These are phyloP conservation scores for Hericium rajendrae DNA, from an alignment of 768 basidiomycete species.

Conservation along the genomic window DNA sequence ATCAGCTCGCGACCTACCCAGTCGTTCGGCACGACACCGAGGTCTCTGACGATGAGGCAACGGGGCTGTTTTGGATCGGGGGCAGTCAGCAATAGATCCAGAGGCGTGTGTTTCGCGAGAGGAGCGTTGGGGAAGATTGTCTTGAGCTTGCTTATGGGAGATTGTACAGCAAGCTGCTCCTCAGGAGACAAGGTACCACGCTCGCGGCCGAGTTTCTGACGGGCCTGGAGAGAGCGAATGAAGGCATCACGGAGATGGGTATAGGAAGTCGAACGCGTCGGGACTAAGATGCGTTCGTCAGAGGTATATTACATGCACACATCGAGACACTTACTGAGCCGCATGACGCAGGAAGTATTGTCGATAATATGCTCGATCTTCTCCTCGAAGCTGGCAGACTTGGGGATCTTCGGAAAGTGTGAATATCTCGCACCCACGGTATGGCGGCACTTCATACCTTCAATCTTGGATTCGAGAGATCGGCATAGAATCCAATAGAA, in stretches of 20 bases:
- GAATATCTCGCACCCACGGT: neutral
- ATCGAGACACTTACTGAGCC: conserved; percentile 45
- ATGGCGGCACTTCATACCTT: conserved; percentile 30
- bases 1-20: conserved; percentile 72
- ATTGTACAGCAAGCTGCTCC: conserved; percentile 44
- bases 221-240: conserved; percentile 58
- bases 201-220: conserved; percentile 44
- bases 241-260: conserved; percentile 80
- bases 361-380: conserved; percentile 60
- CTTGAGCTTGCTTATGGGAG: conserved; percentile 63
- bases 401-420: conserved; percentile 35
- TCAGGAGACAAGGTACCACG: conserved; percentile 47
- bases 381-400: conserved; percentile 49
- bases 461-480: conserved; percentile 56
- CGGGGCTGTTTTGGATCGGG: conserved; percentile 37
- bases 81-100: conserved; percentile 64
- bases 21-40: conserved; percentile 61
- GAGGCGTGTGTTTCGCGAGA: conserved; percentile 52
- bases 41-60: conserved; percentile 54
- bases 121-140: conserved; percentile 67
- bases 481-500: conserved; percentile 84
- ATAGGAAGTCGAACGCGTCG: conserved; percentile 68
- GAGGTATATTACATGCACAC: no score
- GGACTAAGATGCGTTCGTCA: conserved; percentile 37
- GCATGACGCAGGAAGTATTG: conserved; percentile 61